A percentile compares a stretch with the other conserved stretches of the same genome.
phyloP scores from a whole-genome alignment of 108 stramenopile genomes.

The Seminavis robusta region DNA sequence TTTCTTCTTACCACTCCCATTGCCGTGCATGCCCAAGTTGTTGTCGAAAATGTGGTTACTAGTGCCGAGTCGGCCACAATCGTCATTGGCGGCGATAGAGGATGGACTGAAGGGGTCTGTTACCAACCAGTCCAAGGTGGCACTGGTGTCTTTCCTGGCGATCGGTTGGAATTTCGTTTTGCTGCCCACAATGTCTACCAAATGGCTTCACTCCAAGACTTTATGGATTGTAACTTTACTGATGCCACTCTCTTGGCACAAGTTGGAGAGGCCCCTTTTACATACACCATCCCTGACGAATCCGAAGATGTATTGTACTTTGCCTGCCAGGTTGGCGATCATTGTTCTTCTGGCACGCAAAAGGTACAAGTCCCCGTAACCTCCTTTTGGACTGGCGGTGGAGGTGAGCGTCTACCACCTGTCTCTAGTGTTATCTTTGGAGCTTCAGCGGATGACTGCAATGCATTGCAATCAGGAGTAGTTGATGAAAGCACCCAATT shows the following conservation, averaged over 20 bases:
- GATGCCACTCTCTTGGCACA: neutral
- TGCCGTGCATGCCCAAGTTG: too few relatives aligned
- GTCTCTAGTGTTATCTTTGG: too few relatives aligned
- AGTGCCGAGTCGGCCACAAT: too few relatives aligned
- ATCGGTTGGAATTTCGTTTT: slow-evolving; percentile 5
- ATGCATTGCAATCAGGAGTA: too few relatives aligned
- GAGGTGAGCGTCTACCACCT: too few relatives aligned
- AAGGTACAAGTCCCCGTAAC: neutral
- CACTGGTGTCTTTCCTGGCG: slow-evolving; percentile 11
- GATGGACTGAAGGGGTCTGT: slow-evolving; percentile 22
- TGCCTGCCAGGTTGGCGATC: slow-evolving; percentile 8
- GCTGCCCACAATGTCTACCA: slow-evolving; percentile 9
- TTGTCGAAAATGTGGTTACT: too few relatives aligned
- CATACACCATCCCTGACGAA: neutral
- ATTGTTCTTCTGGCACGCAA: slow-evolving; percentile 1
- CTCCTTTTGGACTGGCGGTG: too few relatives aligned
- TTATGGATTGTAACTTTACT: slow-evolving; percentile 11
- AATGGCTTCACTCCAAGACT: neutral
- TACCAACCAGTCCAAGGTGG: slow-evolving; percentile 2
- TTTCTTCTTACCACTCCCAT: too few relatives aligned
- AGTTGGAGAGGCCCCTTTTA: neutral
- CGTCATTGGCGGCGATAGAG: too few relatives aligned
- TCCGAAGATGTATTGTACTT: slow-evolving; percentile 6
- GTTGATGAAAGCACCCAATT: too few relatives aligned
- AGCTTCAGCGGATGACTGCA: too few relatives aligned